Base-by-base conservation (phyloP, 257 asterid genomes). In the Jacaranda copaia region DNA sequence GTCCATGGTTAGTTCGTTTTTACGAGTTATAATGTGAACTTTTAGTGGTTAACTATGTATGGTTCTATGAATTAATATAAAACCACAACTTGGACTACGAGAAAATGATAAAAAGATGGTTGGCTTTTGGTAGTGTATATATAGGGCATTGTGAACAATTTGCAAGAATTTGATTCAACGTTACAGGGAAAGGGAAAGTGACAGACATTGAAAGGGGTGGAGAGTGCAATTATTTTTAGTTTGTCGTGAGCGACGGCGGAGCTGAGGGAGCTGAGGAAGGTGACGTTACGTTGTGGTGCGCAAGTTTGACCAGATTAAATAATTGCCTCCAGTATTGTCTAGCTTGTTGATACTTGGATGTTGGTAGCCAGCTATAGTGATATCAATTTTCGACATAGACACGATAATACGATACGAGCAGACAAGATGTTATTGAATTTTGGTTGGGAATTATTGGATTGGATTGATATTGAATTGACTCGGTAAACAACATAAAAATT, bases 191-290 rank as follows among this genome's bases (percentile, higher is more conserved):
- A 8, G 6, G n/a, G 61, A 72, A 4, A 58, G 35, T 20, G 36
- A 19, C n/a, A 78, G 68, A 57, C 7, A 0, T 25, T 60, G 56
- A 42, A 56, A 59, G 8, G 16, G 43, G 19, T 60, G 66, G 5
- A 13, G 35, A 25, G 42, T 12, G 51, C 18, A 68, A 62, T 62
- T 46, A 25, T 51, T 40, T 43, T 73, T 15, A 42, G n/a, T 65
- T 77, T 64, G 83, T 77, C 79, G 61, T 58, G 81, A 65, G 74
- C 77, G 83, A 70, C 82, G 79, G 87, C 85, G 79, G 66, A 43
- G 15, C 4, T 42, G 59, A 66, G 49, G 79, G 66, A 43, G 15
- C 4, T 42, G 59, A 66, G 49, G 68, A 5, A 10, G 35, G 4
- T 74, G 76, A 65, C 68, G 81, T 70, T 32, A 35, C 77, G 19